Evolutionary conservation across 148 eudicot species (phyloP), one percentile per base, ranked within the genome.

Genomic region (Dianthus caryophyllus): DNA sequence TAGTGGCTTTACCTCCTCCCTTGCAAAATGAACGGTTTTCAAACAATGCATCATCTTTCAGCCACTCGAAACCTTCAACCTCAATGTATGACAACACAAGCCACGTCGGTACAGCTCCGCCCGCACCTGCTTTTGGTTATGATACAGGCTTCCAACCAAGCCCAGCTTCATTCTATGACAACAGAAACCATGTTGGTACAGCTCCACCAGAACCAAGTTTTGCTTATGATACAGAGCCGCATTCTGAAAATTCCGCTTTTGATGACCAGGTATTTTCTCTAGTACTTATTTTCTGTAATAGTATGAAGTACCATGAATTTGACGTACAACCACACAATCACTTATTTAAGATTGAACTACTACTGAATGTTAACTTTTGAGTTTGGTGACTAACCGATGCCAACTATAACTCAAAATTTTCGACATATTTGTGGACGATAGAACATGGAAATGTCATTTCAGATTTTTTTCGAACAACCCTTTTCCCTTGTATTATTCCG

Each of bases 1-100:
- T 96, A 75, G 71, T 85, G 55, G 77, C 97, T 31, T 91, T 88
- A n/a, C 97, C 97, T 14, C 88, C 96, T 38, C 97, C 97, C 31
- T 51, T 80, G 65, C 55, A 80, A 54, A 82, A 75, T 67, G 73
- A 77, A 25, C 66, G 64, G 12, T 61, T 79, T 63, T 24, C 60
- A 14, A 46, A 21, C 70, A 82, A 76, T 38, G 78, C 76, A 12
- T 41, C 81, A 26, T 77, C 87, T 43, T 81, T 69, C 66, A 64
- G 81, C 59, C 56, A 65, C 72, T 69, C 80, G 50, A 85, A 84
- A 54, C 73, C 88, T 64, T 83, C 83, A 21, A 76, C 31, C 0
- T 46, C 83, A 53, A 70, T 71, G 64, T 83, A 78, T 70, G 84
- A 80, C 50, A 78, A 78, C 70, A 67, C 82, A 43, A 75, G 76